Evolutionary conservation across 2,329 filamentous ascomycete genomes (phyloP), one percentile per base, ranked within the genome.

Genomic region (Cercospora sp.): DNA sequence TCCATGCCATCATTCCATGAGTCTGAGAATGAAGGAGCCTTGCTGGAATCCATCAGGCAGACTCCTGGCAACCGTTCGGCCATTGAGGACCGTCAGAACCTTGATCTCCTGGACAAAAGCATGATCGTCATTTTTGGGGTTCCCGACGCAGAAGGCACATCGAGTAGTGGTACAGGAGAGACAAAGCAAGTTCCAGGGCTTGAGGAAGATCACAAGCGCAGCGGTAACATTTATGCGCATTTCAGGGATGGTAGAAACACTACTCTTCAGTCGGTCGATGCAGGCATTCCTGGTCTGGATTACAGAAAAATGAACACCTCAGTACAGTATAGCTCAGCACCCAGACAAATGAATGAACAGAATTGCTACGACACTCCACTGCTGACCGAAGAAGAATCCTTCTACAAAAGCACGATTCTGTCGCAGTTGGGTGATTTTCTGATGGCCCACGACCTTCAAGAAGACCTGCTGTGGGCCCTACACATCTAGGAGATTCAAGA

Each of bases 391-490:
- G 30, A 32, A 28, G 26, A 57, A 2, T 6, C 16, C 1, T 58
- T n/a, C 28, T 37, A 24, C 55, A 5, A 58, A n/a, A 6, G 18
- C 16, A 37, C 55, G 3, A 58, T 58, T 21, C 28, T 58, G 28
- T 37, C 32, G n/a, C 55, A 34, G 24, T 13, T 58, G 28, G 32
- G 55, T 30, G 32, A 58, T 21, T 58, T 58, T 21, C 28, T 58
- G 28, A 37, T 58, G 28, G 28, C n/a, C 26, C 55, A 58, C 32
- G 28, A 24, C 8, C 55, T 58, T 37, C 55, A 58, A 37, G 32
- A 58, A 32, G 55, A 58, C 55, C 16, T 58, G 55, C 55, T 58
- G 28, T 58, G 28, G 28, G 55, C 55, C 28, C 55, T 58, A 37
- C 55, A 58, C 55, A 58, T 58, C 55, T 58, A 58, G 55, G 28